Conservation (phyloP, 495 filamentous ascomycete species). For the Penicillium arizonense region DNA sequence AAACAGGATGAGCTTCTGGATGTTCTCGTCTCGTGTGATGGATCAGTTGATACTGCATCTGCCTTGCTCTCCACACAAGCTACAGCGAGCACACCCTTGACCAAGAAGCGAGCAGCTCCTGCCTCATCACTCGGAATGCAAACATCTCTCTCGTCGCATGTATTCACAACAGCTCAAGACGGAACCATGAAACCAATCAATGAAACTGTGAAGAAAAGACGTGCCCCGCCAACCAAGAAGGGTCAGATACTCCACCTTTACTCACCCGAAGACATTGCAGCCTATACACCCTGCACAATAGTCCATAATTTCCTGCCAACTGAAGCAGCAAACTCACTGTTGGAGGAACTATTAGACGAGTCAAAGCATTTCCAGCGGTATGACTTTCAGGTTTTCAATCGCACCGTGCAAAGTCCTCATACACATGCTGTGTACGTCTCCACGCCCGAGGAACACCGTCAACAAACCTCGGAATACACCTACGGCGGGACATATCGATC, state of each 20-base stretch:
- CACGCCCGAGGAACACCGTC: conserved; percentile 53
- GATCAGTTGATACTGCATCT: conserved; percentile 66
- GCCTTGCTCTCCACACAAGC: conserved; percentile 44
- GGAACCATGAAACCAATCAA: conserved; percentile 21
- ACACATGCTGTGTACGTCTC: conserved; percentile 80
- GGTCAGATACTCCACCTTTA: conserved; percentile 82
- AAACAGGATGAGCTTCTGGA: conserved; percentile 72
- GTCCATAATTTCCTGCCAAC: conserved; percentile 85
- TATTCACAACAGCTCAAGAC: conserved; percentile 29
- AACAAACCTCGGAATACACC: conserved; percentile 74
- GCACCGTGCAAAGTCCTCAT: conserved; percentile 77
- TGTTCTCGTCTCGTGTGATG: conserved; percentile 70
- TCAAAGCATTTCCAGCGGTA: conserved; percentile 68
- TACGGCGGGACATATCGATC: conserved; percentile 75
- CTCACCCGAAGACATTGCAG: conserved; percentile 71
- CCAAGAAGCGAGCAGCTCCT: conserved; percentile 31
- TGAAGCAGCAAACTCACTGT: conserved; percentile 66
- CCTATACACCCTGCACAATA: conserved; percentile 82
- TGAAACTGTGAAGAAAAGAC: conserved; percentile 37
- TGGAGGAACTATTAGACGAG: conserved; percentile 75
- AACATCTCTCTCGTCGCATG: conserved; percentile 46
- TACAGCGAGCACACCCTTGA: not conserved
- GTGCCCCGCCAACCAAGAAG: conserved; percentile 59
- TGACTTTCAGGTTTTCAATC: conserved; percentile 83
- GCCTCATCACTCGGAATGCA: conserved; percentile 29